Evolutionary conservation across 495 filamentous ascomycete genomes (phyloP).

Genomic region (Glonium stellatum): DNA sequence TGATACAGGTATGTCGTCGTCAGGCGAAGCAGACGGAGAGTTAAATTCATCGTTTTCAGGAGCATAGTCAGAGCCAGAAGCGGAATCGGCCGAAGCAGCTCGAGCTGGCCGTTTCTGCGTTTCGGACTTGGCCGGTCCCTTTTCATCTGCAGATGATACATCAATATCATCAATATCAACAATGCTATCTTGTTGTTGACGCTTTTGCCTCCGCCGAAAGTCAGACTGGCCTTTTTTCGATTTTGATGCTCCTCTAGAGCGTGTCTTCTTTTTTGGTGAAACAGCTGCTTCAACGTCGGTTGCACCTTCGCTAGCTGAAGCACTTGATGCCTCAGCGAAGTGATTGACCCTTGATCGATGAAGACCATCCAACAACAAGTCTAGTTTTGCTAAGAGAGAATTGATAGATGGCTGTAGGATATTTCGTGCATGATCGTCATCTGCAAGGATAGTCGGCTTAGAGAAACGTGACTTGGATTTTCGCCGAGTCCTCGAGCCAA

Average conservation of each 20-base stretch:
- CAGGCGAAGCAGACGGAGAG: not conserved
- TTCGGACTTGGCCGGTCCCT: not conserved
- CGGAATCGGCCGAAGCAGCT: not conserved
- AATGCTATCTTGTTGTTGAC: not conserved
- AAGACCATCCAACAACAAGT: slow-evolving; percentile 57
- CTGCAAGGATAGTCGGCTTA: slow-evolving; percentile 43
- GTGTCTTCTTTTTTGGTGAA: not conserved
- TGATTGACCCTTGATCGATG: slow-evolving; percentile 51
- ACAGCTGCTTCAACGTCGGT: slow-evolving; percentile 10
- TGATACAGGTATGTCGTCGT: not conserved
- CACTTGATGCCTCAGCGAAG: not conserved
- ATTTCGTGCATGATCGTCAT: slow-evolving; percentile 55
- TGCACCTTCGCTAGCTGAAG: slow-evolving; percentile 18
- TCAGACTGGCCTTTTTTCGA: not conserved
- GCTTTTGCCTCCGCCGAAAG: too few species aligned
- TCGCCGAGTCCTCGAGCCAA: not conserved
- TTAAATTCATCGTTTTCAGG: slow-evolving; percentile 1
- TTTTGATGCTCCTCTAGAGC: not conserved
- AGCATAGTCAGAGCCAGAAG: slow-evolving; percentile 5
- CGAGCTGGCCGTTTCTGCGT: not conserved
- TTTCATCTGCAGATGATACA: not conserved
- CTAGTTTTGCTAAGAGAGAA: slow-evolving; percentile 58
- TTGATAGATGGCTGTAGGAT: slow-evolving; percentile 58
- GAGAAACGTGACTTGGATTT: not conserved
- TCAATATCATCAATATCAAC: not conserved